Conservation (phyloP, 805 yeast genomes). For the Zygosaccharomyces kombuchaensis region DNA sequence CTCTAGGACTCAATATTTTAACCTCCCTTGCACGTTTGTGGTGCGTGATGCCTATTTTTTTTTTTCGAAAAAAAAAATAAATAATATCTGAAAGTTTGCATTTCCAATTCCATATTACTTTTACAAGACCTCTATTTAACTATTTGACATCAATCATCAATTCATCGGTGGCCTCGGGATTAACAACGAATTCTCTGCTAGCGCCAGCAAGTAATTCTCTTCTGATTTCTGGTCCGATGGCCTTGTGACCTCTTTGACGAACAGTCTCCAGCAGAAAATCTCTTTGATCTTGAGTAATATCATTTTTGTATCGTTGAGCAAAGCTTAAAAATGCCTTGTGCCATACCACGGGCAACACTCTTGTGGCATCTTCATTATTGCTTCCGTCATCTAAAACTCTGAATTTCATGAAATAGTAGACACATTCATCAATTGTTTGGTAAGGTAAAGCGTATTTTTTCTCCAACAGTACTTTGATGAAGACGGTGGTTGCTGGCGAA, state of each 20-base stretch:
- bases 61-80: neutral
- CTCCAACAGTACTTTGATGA: constrained; percentile 83
- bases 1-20: neutral
- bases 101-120: neutral
- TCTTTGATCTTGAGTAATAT: constrained; percentile 97
- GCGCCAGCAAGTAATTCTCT: constrained; percentile 87
- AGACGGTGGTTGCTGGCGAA: constrained; percentile 83
- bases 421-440: constrained; percentile 91
- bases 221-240: constrained; percentile 90
- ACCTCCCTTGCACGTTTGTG: neutral
- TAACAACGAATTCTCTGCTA: constrained; percentile 47
- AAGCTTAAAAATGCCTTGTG: constrained; percentile 92
- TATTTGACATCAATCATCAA: constrained; percentile 33
- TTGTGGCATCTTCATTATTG: constrained; percentile 39
- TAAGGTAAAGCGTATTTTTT: constrained; percentile 96
- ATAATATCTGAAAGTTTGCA: neutral
- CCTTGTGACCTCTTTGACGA: constrained; percentile 82
- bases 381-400: constrained; percentile 51
- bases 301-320: constrained; percentile 95
- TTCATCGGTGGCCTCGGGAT: constrained; percentile 27
- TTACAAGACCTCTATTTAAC: constrained; percentile 1
- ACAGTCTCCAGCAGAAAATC: constrained; percentile 89
- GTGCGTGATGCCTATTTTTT: neutral
- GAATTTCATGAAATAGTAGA: constrained; percentile 89
- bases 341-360: constrained; percentile 87